Base-by-base conservation (phyloP, 495 filamentous ascomycete species). In the Mytilinidion resinicola region DNA sequence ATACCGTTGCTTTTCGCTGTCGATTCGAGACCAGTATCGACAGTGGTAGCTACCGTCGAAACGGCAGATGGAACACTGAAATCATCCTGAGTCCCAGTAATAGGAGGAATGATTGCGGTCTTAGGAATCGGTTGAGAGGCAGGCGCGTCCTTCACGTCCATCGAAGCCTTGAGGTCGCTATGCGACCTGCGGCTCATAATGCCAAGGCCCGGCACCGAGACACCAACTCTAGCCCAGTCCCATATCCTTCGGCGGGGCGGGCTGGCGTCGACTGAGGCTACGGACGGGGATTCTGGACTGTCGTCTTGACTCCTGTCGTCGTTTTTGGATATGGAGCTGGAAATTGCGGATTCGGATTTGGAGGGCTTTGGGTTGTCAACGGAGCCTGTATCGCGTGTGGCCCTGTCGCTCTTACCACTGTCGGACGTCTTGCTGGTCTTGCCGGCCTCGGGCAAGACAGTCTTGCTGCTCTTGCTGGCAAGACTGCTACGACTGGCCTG, bases 141-240 rank as follows among this genome's bases (percentile, higher is more conserved):
- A 11, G 54, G 55, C 9, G 56, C 61, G 17, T 38, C 36, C 10
- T 46, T 59, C 11, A 39, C 61, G 44, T 43, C 51, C 41, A 49
- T 61, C 19, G 57, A 59, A 14, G 51, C 49, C 58, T n/a, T 0
- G 7, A 49, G 46, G 33, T 49, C 46, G 19, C 46, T 49, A 15
- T 62, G 55, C 14, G 63, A 56, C 21, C 47, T 55, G 25, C 63
- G 51, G 1, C 59, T 47, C 20, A 64, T 55, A 17, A 62, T 20
- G 10, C 59, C 59, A 9, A 62, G 20, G 20, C 51, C 53, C 25
- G 25, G 25, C 25, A 30, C 25, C 25, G 25, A 30, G 6, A 30
- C 25, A 4, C 62, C 62, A 14, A 41, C 35, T 15, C 47, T 53
- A 33, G 62, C 59, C 62, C 62, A 65, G 15, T 58, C 48, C 58